Conservation (phyloP, 2,329 filamentous ascomycete species). For the Chlorencoelia australis region DNA sequence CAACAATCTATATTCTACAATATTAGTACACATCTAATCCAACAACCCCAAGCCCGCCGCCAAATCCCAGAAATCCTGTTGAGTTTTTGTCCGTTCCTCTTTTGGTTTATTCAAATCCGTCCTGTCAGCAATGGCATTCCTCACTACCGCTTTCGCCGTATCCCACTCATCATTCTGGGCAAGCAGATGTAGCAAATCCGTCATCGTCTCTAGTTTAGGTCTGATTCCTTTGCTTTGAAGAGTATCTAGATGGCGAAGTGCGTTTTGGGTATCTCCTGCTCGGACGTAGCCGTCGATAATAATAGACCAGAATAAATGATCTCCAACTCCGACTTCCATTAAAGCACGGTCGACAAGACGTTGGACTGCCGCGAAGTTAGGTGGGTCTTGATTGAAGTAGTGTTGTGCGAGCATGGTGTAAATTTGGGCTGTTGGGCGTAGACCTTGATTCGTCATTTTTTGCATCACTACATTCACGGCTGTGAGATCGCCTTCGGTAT, state of each 20-base stretch:
- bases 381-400: constrained; percentile 49
- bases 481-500: constrained; percentile 24
- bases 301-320: constrained; percentile 58
- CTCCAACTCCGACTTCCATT: constrained; percentile 28
- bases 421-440: constrained; percentile 52
- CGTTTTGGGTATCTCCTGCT: constrained; percentile 38
- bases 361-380: constrained; percentile 50
- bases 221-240: no score
- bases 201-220: no score
- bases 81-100: constrained; percentile 17
- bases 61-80: constrained; percentile 25
- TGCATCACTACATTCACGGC: constrained; percentile 51
- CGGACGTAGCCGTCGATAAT: constrained; percentile 57
- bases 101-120: constrained; percentile 15
- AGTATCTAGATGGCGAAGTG: constrained; percentile 40
- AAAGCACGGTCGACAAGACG: constrained; percentile 43
- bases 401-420: constrained; percentile 65
- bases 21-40: no score
- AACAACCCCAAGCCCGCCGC: constrained; percentile 18
- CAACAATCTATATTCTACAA: no score
- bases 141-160: constrained; percentile 23
- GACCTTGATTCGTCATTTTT: constrained; percentile 46
- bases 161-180: constrained; percentile 23
- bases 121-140: constrained; percentile 18
- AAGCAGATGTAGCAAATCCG: constrained; percentile 24